Percentiles rank a stretch among this genome's conserved stretches.
phyloP scores from a whole-genome alignment of 164 flowering plant genomes.

The Saururus chinensis region DNA sequence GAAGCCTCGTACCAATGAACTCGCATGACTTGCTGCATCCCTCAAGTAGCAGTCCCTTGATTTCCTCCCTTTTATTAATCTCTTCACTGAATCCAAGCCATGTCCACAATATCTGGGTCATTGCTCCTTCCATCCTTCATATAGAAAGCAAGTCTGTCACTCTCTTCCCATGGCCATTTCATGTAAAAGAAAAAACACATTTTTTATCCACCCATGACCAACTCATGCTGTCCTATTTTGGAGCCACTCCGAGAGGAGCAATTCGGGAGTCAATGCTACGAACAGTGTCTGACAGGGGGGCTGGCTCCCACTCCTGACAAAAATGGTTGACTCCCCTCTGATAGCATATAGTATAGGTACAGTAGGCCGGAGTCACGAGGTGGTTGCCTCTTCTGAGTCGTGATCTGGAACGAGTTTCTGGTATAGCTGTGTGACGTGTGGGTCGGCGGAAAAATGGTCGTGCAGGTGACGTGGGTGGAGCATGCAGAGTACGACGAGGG shows the following conservation, averaged over 20 bases:
- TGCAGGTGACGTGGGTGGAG: constrained; percentile 96
- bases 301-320: background rate
- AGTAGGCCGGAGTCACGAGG: too few relatives aligned
- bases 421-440: background rate
- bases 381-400: too few relatives aligned
- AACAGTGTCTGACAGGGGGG: too few relatives aligned
- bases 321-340: background rate
- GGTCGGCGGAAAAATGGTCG: background rate
- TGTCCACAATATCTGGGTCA: background rate
- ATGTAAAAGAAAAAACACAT: too few relatives aligned
- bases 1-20: background rate
- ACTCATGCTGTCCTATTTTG: too few relatives aligned
- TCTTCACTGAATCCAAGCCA: background rate
- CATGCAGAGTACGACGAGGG: constrained; percentile 92
- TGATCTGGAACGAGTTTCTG: too few relatives aligned
- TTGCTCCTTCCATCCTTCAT: background rate
- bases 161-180: too few relatives aligned
- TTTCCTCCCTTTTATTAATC: background rate
- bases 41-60: background rate
- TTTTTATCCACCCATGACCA: too few relatives aligned
- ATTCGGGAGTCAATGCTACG: too few relatives aligned
- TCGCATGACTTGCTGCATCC: too few relatives aligned
- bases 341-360: background rate
- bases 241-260: too few relatives aligned
- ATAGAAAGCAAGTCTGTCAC: too few relatives aligned